Base-by-base conservation (phyloP, 208 protist genomes). In the Eutreptiella sp. region DNA sequence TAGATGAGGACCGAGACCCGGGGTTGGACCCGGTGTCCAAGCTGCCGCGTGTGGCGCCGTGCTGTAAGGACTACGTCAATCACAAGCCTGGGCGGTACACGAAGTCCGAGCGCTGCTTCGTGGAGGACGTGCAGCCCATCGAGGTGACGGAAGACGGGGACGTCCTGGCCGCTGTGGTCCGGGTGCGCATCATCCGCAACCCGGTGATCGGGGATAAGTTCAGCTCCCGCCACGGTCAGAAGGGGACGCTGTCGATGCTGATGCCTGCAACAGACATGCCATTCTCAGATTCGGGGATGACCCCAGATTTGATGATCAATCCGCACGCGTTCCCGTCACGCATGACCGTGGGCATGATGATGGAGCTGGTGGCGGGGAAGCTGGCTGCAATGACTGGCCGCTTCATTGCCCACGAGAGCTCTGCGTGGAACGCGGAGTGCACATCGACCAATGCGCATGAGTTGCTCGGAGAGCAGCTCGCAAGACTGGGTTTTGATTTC, bases 171-270 rank as follows among this genome's bases (percentile, higher is more conserved):
- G 86, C 76, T 23, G 77, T 69, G 2, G 81, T 78, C n/a, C 68
- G 89, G 33, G 50, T 82, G 43, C 78, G 96, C 63, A 86, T 94
- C 55, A 85, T 89, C 24, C 87, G 97, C 46, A 93, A 94, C 38
- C 96, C 96, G 7, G 77, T 90, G 16, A 86, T 99, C n/a, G 98
- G 98, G 19, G 98, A 99, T 84, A 99, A 99, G 80, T 99, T 99
- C 73, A 91, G 95, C 0, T 97, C 89, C 0, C 77, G 98, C 27
- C 97, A 99, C 79, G 97, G 97, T 16, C 98, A 99, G 77, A 99
- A 99, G 79, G 97, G 96, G 66, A 93, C 94, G 41, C 72, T 98
- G 41, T 88, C 88, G 36, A 72, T 94, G n/a, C 76, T 96, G 46
- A 96, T 93, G 76, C 11, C 53, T 41, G 58, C 60, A 28, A 73